Evolutionary conservation across 306 rosid genomes (phyloP).

Genomic region (Trifolium pratense): DNA sequence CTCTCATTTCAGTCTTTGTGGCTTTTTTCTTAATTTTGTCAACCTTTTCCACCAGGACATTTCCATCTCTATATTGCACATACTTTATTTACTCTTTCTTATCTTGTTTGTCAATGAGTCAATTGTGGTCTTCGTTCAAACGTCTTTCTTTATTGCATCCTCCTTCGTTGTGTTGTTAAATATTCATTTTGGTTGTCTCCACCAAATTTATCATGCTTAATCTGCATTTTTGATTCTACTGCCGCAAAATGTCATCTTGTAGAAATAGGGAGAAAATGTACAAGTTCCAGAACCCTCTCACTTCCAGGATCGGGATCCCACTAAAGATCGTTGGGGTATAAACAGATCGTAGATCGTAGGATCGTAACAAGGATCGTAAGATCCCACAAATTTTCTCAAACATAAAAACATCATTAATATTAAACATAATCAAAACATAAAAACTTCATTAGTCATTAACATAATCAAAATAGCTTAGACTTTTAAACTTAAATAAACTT

Average conservation of each 20-base stretch:
- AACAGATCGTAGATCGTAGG: too few species aligned
- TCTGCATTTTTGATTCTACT: slow-evolving; percentile 24
- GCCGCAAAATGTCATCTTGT: slow-evolving; percentile 10
- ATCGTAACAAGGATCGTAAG: too few species aligned
- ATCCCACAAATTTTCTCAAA: too few species aligned
- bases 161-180: slow-evolving; percentile 13
- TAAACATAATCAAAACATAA: too few species aligned
- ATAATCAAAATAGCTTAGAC: too few species aligned
- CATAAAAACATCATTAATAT: too few species aligned
- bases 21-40: slow-evolving; percentile 23
- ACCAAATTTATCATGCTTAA: slow-evolving; percentile 10
- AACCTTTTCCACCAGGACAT: slow-evolving; percentile 12
- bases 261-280: slow-evolving; percentile 9
- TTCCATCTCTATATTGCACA: slow-evolving; percentile 7
- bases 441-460: too few species aligned
- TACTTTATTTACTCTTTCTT: slow-evolving; percentile 7
- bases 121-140: slow-evolving; percentile 7
- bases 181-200: slow-evolving; percentile 12
- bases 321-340: too few species aligned
- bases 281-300: not conserved
- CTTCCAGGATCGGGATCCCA: too few species aligned
- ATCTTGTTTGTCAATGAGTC: slow-evolving; percentile 8
- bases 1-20: slow-evolving; percentile 23
- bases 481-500: too few species aligned
- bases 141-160: slow-evolving; percentile 19